Conservation (phyloP, 108 stramenopile species). For the Epithemia pelagica region DNA sequence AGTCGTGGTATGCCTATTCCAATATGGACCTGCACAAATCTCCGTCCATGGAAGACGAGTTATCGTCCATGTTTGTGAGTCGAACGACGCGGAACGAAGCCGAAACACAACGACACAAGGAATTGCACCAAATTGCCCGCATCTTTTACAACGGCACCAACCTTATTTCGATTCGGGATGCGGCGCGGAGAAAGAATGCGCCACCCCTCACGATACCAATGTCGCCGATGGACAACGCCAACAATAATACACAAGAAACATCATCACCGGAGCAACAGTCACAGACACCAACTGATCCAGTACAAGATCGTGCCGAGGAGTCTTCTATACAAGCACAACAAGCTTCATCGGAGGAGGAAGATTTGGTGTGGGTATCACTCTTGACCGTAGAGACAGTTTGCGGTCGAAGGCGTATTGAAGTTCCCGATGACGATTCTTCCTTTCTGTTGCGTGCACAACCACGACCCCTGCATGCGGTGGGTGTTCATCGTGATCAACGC, state of each 20-base stretch:
- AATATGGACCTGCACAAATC: not conserved
- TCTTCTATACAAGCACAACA: not conserved
- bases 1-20: constrained; percentile 43
- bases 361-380: constrained; percentile 28
- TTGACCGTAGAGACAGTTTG: constrained; percentile 60
- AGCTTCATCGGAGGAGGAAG: constrained; percentile 9
- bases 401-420: constrained; percentile 54
- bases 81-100: constrained; percentile 33
- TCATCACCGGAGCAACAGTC: not conserved
- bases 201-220: not conserved
- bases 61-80: constrained; percentile 37
- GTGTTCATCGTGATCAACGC: constrained; percentile 66
- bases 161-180: constrained; percentile 46
- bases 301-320: constrained; percentile 14
- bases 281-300: no score
- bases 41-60: constrained; percentile 16
- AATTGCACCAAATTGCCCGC: constrained; percentile 65
- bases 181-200: constrained; percentile 23
- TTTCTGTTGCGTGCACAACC: constrained; percentile 68
- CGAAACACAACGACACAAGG: constrained; percentile 32
- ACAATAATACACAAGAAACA: constrained; percentile 12
- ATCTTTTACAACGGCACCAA: constrained; percentile 66
- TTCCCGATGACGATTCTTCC: constrained; percentile 85
- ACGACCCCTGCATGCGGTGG: constrained; percentile 46
- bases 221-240: not conserved